Evolutionary conservation across 106 monocot genomes (phyloP).

Genomic region (Acorus calamus): DNA sequence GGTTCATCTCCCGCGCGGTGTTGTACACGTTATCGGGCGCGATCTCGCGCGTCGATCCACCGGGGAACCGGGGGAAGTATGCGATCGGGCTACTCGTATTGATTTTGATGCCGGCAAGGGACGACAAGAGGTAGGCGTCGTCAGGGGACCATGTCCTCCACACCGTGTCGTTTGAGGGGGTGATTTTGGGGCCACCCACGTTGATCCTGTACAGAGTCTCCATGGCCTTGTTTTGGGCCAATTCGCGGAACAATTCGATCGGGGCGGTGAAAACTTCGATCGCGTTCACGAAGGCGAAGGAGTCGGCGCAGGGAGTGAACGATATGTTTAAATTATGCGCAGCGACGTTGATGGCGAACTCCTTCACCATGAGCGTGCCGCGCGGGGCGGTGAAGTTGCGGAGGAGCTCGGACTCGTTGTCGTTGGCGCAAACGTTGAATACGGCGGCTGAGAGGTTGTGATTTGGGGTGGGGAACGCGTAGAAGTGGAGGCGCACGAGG

Average conservation of each 20-base stretch:
- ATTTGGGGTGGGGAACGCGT: too few relatives aligned
- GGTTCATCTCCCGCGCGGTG: constrained; percentile 28
- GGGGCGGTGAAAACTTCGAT: constrained; percentile 53
- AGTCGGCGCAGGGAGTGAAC: constrained; percentile 18
- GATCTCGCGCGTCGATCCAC: background rate
- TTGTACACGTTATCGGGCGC: constrained; percentile 42
- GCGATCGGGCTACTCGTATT: background rate
- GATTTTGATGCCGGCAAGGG: background rate
- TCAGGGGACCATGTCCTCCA: constrained; percentile 59
- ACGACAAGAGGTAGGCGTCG: constrained; percentile 14
- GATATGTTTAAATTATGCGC: constrained; percentile 12
- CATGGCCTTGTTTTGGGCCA: constrained; percentile 12
- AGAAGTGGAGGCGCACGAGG: too few relatives aligned
- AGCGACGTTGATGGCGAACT: constrained; percentile 35
- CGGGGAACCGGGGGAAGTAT: background rate
- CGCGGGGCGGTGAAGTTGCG: constrained; percentile 11
- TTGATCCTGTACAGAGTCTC: constrained; percentile 47
- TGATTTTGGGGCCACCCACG: constrained; percentile 34
- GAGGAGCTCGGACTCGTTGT: constrained; percentile 20
- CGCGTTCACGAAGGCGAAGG: constrained; percentile 44
- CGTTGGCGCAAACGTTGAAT: constrained; percentile 36
- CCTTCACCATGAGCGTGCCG: constrained; percentile 15
- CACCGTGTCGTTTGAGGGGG: constrained; percentile 37
- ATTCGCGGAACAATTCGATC: constrained; percentile 11
- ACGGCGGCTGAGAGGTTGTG: constrained; percentile 23